Evolutionary conservation across 1,284 basidiomycete species (phyloP).

Genomic region (Ceratobasidium sp.): DNA sequence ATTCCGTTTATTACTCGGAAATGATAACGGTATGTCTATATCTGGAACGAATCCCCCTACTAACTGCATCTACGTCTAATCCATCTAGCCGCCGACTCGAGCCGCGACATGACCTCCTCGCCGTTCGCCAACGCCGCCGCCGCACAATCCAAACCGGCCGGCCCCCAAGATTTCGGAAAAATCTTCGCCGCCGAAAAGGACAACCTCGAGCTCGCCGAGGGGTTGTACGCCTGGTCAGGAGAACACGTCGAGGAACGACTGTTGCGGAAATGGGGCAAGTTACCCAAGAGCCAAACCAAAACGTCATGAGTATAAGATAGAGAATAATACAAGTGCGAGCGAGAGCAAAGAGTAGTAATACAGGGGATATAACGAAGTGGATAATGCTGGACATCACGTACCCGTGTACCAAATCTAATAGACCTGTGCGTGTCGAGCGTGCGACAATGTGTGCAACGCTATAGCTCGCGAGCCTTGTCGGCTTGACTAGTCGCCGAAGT

Average conservation of each 20-base stretch:
- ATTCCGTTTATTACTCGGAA: conserved; percentile 91
- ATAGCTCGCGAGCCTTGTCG: conserved; percentile 1
- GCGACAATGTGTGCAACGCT: conserved; percentile 25
- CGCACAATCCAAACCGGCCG: conserved; percentile 56
- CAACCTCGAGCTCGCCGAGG: conserved; percentile 90
- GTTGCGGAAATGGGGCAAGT: conserved; percentile 73
- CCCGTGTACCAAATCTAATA: conserved; percentile 16
- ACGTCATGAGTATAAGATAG: conserved; percentile 42
- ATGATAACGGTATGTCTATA: conserved; percentile 87
- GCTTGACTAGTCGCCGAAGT: conserved; percentile 16
- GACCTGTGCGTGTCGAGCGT: conserved; percentile 10
- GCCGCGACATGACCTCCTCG: conserved; percentile 72
- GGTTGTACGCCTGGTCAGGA: conserved; percentile 81
- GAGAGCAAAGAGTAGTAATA: conserved; percentile 14
- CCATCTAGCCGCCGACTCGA: conserved; percentile 72
- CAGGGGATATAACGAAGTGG: not conserved
- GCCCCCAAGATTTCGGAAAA: conserved; percentile 80
- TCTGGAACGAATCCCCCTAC: conserved; percentile 24
- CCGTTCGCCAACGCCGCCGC: conserved; percentile 71
- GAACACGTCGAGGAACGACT: conserved; percentile 80
- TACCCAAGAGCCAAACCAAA: conserved; percentile 43
- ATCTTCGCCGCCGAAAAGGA: conserved; percentile 91
- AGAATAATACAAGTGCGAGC: conserved; percentile 25
- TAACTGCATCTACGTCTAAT: conserved; percentile 6
- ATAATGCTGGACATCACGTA: conserved; percentile 9